A percentile compares a stretch with the other conserved stretches of the same genome.
Evolutionary conservation across 371 early-diverging fungal genomes (phyloP).

Genomic region (Umbelopsis sp.): DNA sequence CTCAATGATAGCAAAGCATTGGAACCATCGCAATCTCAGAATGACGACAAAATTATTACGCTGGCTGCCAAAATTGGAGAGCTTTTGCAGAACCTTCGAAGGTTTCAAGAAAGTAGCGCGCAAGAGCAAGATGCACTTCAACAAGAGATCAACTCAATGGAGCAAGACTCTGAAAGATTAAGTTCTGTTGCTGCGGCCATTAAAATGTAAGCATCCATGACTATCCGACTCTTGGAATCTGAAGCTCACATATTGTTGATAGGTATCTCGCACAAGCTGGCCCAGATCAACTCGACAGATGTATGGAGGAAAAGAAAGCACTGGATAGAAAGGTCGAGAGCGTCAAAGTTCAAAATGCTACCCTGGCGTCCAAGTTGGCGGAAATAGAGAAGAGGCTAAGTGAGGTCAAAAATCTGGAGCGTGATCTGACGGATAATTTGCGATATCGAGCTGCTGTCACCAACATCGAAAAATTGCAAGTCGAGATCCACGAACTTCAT

Average conservation of each 20-base stretch:
- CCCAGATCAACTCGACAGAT: not conserved
- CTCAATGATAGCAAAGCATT: constrained; percentile 24
- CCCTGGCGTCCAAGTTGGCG: not conserved
- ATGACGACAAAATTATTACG: constrained; percentile 29
- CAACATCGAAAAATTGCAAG: constrained; percentile 38
- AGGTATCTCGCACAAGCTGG: not conserved
- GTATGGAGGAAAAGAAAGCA: not conserved
- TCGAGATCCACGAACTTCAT: constrained; percentile 33
- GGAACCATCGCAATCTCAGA: constrained; percentile 7
- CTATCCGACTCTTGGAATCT: not conserved
- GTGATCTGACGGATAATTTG: constrained; percentile 72
- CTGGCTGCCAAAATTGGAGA: constrained; percentile 32
- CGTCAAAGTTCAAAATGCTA: constrained; percentile 5
- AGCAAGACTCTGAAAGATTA: constrained; percentile 42
- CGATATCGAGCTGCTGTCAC: constrained; percentile 52
- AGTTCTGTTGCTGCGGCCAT: constrained; percentile 23
- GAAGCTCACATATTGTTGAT: not conserved
- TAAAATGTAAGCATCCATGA: constrained; percentile 22
- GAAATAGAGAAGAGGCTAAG: constrained; percentile 51
- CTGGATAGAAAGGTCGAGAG: not conserved
- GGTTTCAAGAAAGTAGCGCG: constrained; percentile 31
- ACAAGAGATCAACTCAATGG: constrained; percentile 31
- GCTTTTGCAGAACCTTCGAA: constrained; percentile 33
- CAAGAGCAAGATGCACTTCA: constrained; percentile 35
- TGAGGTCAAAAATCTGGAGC: constrained; percentile 52